Evolutionary conservation across 257 asterid species (phyloP).

Genomic region (Pogostemon cablin): DNA sequence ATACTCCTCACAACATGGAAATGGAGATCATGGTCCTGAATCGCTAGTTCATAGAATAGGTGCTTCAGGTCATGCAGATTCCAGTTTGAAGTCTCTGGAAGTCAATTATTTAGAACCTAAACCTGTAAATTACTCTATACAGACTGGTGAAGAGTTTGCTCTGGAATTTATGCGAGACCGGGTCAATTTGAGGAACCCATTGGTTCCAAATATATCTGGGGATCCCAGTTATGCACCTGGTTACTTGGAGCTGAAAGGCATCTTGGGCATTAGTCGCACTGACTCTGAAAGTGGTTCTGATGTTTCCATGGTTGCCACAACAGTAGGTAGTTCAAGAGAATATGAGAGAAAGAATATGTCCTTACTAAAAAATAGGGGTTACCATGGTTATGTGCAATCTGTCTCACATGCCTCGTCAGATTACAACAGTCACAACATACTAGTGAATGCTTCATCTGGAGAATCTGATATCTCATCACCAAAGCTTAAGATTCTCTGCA

Average conservation of each 20-base stretch:
- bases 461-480: conserved; percentile 53
- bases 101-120: conserved; percentile 54
- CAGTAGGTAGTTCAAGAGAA: conserved; percentile 48
- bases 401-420: conserved; percentile 46
- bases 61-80: conserved; percentile 46
- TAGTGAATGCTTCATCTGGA: conserved; percentile 55
- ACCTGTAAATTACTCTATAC: conserved; percentile 84
- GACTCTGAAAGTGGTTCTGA: conserved; percentile 69
- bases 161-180: conserved; percentile 89
- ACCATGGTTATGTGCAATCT: conserved; percentile 45
- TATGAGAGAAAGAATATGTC: conserved; percentile 46
- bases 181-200: conserved; percentile 60
- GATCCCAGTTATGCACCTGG: conserved; percentile 59
- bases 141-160: conserved; percentile 96
- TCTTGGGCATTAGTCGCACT: conserved; percentile 56
- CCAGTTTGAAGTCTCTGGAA: conserved; percentile 44
- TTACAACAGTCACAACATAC: conserved; percentile 41
- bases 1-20: conserved; percentile 43
- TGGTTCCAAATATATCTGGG: conserved; percentile 51
- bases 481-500: conserved; percentile 79
- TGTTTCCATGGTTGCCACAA: conserved; percentile 49
- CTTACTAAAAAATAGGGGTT: conserved; percentile 44
- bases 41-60: conserved; percentile 49
- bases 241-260: conserved; percentile 66
- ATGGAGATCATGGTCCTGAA: conserved; percentile 51